A percentile compares a stretch with the other conserved stretches of the same genome.
Evolutionary conservation across 2,329 filamentous ascomycete genomes (phyloP).

Genomic region (Teratosphaeria viscida): DNA sequence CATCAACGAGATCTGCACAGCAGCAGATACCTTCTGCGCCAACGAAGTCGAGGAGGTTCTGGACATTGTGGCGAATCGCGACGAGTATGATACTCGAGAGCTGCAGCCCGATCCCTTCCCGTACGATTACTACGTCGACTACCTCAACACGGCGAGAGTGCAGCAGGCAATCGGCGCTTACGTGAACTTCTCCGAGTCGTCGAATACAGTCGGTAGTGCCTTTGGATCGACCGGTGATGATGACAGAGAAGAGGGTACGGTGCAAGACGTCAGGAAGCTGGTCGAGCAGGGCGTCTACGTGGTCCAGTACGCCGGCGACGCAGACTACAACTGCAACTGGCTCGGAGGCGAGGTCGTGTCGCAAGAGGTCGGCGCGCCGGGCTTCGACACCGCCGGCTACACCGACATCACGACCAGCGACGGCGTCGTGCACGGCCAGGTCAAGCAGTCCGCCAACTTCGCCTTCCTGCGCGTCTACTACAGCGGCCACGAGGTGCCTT

Average conservation of each 20-base stretch:
- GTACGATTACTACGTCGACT: constrained; percentile 43
- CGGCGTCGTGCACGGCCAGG: constrained; percentile 41
- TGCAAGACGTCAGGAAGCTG: constrained; percentile 32
- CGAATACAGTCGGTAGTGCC: constrained; percentile 29
- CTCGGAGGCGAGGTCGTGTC: constrained; percentile 35
- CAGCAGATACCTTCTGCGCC: constrained; percentile 47
- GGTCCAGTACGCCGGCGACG: constrained; percentile 37
- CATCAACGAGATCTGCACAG: constrained; percentile 39
- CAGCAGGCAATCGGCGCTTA: constrained; percentile 48
- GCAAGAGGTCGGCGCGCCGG: constrained; percentile 29
- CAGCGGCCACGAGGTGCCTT: constrained; percentile 41
- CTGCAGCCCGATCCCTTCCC: constrained; percentile 48
- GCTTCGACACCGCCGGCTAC: constrained; percentile 38
- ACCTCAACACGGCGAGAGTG: constrained; percentile 46
- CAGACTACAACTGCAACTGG: constrained; percentile 38
- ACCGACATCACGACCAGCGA: constrained; percentile 35
- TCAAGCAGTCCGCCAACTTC: constrained; percentile 42
- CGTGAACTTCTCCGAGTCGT: constrained; percentile 44
- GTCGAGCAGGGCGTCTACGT: constrained; percentile 31
- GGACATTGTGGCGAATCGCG: constrained; percentile 41
- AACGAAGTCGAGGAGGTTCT: constrained; percentile 43
- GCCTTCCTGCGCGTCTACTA: constrained; percentile 43
- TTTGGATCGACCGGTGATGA: constrained; percentile 42
- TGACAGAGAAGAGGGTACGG: constrained; percentile 32
- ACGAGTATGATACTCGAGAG: constrained; percentile 52